Evolutionary conservation across 2,329 filamentous ascomycete genomes (phyloP).

Genomic region (Fusarium sp.): DNA sequence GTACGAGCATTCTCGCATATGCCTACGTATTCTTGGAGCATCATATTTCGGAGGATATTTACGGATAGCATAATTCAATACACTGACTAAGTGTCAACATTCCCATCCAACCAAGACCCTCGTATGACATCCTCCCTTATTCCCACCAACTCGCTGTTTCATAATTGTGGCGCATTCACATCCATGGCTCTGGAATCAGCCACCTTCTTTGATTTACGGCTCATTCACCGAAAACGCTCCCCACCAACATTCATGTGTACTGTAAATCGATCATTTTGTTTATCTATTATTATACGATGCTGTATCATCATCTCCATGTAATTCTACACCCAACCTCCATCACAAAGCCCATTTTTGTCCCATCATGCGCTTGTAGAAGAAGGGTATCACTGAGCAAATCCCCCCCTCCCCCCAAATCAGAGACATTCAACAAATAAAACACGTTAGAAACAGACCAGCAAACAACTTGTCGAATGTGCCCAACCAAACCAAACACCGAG

Average conservation of each 20-base stretch:
- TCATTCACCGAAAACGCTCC: constrained; percentile 4
- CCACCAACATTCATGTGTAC: not conserved
- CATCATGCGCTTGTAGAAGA: constrained; percentile 13
- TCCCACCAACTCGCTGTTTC: constrained; percentile 10
- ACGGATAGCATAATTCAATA: not conserved
- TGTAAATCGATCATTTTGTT: constrained; percentile 17
- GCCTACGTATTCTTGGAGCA: not conserved
- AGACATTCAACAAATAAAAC: constrained; percentile 35
- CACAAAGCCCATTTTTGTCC: constrained; percentile 18
- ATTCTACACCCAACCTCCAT: constrained; percentile 10
- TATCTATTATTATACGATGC: constrained; percentile 25
- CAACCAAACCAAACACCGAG: constrained; percentile 37
- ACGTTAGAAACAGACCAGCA: constrained; percentile 24
- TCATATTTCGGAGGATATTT: not conserved
- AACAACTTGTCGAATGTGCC: constrained; percentile 30
- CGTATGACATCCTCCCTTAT: constrained; percentile 21
- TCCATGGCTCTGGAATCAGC: constrained; percentile 18
- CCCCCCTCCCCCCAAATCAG: constrained; percentile 23
- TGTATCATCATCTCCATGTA: constrained; percentile 16
- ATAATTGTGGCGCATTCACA: constrained; percentile 22
- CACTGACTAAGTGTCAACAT: not conserved
- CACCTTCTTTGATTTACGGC: constrained; percentile 3
- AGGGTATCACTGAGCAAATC: constrained; percentile 20
- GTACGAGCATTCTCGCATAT: no score
- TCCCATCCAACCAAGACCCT: constrained; percentile 22